phyloP scores from a whole-genome alignment of 768 basidiomycete species.

The Suillus placidus region DNA sequence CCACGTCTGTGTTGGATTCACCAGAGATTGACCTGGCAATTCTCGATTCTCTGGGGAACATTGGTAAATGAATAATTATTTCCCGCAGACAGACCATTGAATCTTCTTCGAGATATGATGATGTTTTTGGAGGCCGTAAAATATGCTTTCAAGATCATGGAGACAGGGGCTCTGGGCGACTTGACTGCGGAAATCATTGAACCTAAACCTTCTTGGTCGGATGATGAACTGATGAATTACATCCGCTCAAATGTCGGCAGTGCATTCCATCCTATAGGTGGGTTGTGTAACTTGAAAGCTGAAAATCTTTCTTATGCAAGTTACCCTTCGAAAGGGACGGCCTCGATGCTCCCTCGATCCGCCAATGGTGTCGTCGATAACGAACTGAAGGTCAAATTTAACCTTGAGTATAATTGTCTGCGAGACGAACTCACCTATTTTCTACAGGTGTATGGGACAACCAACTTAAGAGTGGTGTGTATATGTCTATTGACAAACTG shows the following conservation, averaged over 20 bases:
- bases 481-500: not conserved
- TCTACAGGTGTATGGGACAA: conserved; percentile 19
- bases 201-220: conserved; percentile 19
- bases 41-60: conserved; percentile 17
- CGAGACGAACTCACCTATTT: not conserved
- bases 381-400: conserved; percentile 16
- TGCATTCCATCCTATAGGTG: conserved; percentile 17
- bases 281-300: not conserved
- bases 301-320: not conserved
- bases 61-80: conserved; percentile 9
- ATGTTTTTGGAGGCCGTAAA: conserved; percentile 21
- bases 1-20: conserved; percentile 19
- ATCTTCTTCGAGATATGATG: conserved; percentile 14
- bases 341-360: conserved; percentile 23
- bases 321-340: conserved; percentile 13
- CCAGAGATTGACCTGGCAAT: conserved; percentile 20
- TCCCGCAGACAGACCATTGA: not conserved
- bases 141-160: conserved; percentile 17
- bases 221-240: conserved; percentile 19
- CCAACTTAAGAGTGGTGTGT: conserved; percentile 18
- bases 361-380: conserved; percentile 19
- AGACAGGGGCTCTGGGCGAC: conserved; percentile 19
- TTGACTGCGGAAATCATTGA: conserved; percentile 18
- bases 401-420: not conserved
- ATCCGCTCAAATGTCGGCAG: conserved; percentile 14